Evolutionary conservation across 352 stramenopile species (phyloP).

Genomic region (Pythium plurisporium): DNA sequence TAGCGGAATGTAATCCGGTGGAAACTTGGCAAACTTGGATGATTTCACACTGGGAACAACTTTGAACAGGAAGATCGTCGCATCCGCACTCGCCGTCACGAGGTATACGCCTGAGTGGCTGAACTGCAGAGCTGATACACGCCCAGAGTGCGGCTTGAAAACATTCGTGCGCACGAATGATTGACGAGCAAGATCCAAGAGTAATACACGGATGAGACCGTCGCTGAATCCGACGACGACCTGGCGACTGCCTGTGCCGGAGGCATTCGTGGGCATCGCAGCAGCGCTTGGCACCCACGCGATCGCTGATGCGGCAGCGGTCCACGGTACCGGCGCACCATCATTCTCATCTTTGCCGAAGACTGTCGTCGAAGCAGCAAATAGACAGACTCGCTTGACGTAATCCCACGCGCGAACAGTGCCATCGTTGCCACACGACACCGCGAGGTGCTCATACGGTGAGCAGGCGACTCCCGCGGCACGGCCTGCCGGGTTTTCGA

Average conservation of each 20-base stretch:
- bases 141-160: slow-evolving; percentile 86
- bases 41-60: slow-evolving; percentile 43
- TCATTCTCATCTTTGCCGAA: slow-evolving; percentile 12
- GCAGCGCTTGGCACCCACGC: slow-evolving; percentile 59
- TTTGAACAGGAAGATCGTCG: slow-evolving; percentile 86
- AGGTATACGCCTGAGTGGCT: slow-evolving; percentile 66
- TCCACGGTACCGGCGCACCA: slow-evolving; percentile 25
- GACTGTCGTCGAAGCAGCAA: slow-evolving; percentile 15
- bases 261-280: slow-evolving; percentile 35
- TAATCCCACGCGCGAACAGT: slow-evolving; percentile 89
- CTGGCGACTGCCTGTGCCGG: slow-evolving; percentile 51
- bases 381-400: slow-evolving; percentile 43
- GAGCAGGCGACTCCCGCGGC: slow-evolving; percentile 75
- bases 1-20: slow-evolving; percentile 61
- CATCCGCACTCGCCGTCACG: slow-evolving; percentile 71
- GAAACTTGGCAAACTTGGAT: slow-evolving; percentile 48
- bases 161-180: slow-evolving; percentile 64
- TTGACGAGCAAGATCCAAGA: slow-evolving; percentile 47
- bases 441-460: slow-evolving; percentile 83
- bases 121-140: slow-evolving; percentile 67
- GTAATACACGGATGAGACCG: slow-evolving; percentile 73
- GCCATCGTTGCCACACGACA: slow-evolving; percentile 82
- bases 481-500: slow-evolving; percentile 57
- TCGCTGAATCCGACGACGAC: slow-evolving; percentile 89
- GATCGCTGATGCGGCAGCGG: slow-evolving; percentile 51